Percentiles rank a stretch among this genome's conserved stretches.
Evolutionary conservation across 352 stramenopile species (phyloP).

Genomic region (Phytophthora tubulina): DNA sequence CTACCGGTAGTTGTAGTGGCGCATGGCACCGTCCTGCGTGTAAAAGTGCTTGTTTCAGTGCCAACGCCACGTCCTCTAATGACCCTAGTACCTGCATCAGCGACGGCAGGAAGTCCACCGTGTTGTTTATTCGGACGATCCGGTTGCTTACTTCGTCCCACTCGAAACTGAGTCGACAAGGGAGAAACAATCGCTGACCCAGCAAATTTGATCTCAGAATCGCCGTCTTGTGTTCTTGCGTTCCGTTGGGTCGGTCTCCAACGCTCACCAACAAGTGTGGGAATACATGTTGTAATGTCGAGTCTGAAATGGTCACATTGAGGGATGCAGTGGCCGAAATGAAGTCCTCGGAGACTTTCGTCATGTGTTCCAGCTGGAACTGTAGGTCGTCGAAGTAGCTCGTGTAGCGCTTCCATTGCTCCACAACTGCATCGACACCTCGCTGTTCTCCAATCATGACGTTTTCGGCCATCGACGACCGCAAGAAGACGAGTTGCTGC

Average conservation of each 20-base stretch:
- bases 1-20: not conserved
- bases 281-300: conserved; percentile 30
- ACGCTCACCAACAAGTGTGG: not conserved
- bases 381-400: conserved; percentile 42
- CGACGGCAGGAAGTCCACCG: conserved; percentile 27
- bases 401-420: conserved; percentile 42
- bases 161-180: conserved; percentile 29
- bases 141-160: conserved; percentile 22
- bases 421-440: conserved; percentile 21
- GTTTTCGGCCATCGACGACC: conserved; percentile 28
- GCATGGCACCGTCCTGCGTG: conserved; percentile 9
- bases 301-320: conserved; percentile 21
- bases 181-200: conserved; percentile 19
- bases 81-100: conserved; percentile 17
- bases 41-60: conserved; percentile 19
- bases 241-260: not conserved
- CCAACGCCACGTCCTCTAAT: conserved; percentile 16
- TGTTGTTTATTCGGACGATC: conserved; percentile 22
- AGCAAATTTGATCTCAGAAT: conserved; percentile 22
- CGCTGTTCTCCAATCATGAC: conserved; percentile 27
- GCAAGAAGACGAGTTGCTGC: conserved; percentile 43
- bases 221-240: not conserved
- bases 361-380: conserved; percentile 39
- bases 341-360: conserved; percentile 17
- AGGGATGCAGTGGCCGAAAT: conserved; percentile 15